These are phyloP conservation scores for Haematococcus lacustris DNA, from an alignment of 139 green algal species.

Conservation along the genomic window DNA sequence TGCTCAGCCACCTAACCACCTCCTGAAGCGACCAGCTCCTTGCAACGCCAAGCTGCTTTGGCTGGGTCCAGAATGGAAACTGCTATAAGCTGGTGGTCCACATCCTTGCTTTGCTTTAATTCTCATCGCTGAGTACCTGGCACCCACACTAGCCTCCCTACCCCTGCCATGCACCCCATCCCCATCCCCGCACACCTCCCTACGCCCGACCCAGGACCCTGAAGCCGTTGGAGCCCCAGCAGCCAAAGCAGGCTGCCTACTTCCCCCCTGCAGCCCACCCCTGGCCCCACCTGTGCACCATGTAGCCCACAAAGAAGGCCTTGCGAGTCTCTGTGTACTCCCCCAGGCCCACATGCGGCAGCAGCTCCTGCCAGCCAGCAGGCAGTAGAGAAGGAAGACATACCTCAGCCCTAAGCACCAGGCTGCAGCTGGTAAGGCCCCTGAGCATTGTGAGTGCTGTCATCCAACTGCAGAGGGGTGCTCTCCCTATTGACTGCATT, in stretches of 20 bases:
- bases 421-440: no score
- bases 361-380: slow-evolving; percentile 67
- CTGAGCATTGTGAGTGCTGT: no score
- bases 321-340: slow-evolving; percentile 75
- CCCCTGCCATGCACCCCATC: no score
- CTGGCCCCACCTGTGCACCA: slow-evolving; percentile 50
- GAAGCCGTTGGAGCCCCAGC: neutral
- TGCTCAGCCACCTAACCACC: neutral
- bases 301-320: slow-evolving; percentile 69
- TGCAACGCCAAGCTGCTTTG: no score
- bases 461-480: no score
- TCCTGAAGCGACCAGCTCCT: neutral
- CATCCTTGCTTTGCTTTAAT: neutral
- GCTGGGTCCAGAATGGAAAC: no score
- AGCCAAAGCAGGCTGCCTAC: neutral
- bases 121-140: neutral
- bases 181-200: no score
- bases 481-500: no score
- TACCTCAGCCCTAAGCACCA: no score
- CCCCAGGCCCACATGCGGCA: slow-evolving; percentile 87
- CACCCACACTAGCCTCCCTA: no score
- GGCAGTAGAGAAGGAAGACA: neutral
- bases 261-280: neutral
- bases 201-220: neutral
- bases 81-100: no score